Evolutionary conservation across 2,329 filamentous ascomycete genomes (phyloP).

Genomic region (Remersonia thermophila): DNA sequence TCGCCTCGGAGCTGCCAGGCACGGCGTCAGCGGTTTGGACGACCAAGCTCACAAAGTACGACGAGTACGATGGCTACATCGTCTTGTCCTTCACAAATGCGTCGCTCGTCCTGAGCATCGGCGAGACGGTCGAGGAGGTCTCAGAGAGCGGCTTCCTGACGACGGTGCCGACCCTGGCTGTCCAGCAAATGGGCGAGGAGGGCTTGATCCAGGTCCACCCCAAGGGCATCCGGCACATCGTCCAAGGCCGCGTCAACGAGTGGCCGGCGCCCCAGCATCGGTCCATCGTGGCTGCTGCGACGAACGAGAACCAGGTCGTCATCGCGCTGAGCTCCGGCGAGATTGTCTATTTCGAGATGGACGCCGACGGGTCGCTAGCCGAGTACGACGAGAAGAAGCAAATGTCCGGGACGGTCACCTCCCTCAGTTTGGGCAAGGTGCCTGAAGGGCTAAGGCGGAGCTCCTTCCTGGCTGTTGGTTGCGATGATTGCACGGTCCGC

Average conservation of each 20-base stretch:
- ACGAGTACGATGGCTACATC: conserved; percentile 88
- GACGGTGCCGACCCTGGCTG: conserved; percentile 76
- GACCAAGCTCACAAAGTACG: conserved; percentile 67
- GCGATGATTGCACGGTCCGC: conserved; percentile 90
- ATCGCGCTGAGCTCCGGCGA: conserved; percentile 91
- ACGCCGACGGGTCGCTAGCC: conserved; percentile 75
- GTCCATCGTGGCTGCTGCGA: conserved; percentile 86
- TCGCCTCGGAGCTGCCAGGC: conserved; percentile 83
- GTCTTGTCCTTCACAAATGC: conserved; percentile 85
- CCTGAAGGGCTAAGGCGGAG: conserved; percentile 81
- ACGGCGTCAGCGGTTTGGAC: conserved; percentile 93
- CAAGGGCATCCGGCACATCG: conserved; percentile 88
- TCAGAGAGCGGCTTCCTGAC: conserved; percentile 87
- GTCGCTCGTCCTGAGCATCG: conserved; percentile 86
- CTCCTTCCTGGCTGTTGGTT: conserved; percentile 89
- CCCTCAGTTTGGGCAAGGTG: conserved; percentile 83
- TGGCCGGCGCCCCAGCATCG: conserved; percentile 90
- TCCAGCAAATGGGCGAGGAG: conserved; percentile 88
- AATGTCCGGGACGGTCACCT: conserved; percentile 91
- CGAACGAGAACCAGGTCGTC: conserved; percentile 86
- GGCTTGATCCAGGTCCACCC: conserved; percentile 89
- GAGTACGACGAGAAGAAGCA: conserved; percentile 93
- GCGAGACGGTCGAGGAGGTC: conserved; percentile 92
- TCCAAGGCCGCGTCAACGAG: conserved; percentile 68
- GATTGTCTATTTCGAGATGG: conserved; percentile 97